phyloP scores from a whole-genome alignment of 1,284 basidiomycete species.

The Microstroma glucosiphilum region DNA sequence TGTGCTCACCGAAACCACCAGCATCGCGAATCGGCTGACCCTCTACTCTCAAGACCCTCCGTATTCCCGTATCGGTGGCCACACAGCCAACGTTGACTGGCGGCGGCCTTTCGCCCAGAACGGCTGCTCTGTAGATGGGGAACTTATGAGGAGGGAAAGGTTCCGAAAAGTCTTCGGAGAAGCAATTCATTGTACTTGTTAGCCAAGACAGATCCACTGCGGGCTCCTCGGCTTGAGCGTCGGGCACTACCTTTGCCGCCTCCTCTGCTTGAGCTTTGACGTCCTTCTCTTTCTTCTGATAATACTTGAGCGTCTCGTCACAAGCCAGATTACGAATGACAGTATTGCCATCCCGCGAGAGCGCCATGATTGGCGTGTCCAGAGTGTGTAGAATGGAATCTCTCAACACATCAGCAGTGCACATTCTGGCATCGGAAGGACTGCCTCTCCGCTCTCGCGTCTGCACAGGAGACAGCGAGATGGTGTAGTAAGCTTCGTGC shows the following conservation, averaged over 20 bases:
- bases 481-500: slow-evolving; percentile 39
- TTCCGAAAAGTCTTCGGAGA: slow-evolving; percentile 32
- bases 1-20: slow-evolving; percentile 37
- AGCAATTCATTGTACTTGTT: slow-evolving; percentile 37
- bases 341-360: slow-evolving; percentile 33
- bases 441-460: slow-evolving; percentile 28
- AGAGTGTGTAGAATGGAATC: slow-evolving; percentile 32
- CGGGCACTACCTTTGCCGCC: neutral
- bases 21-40: slow-evolving; percentile 37
- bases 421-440: slow-evolving; percentile 22
- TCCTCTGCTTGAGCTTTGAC: slow-evolving; percentile 14
- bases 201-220: slow-evolving; percentile 37
- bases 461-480: slow-evolving; percentile 25
- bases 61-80: slow-evolving; percentile 24
- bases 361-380: slow-evolving; percentile 33
- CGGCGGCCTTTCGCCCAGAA: slow-evolving; percentile 28
- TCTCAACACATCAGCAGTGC: slow-evolving; percentile 27
- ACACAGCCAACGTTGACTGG: slow-evolving; percentile 30
- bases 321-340: slow-evolving; percentile 37
- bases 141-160: slow-evolving; percentile 32
- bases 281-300: slow-evolving; percentile 15
- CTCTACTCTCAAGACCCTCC: slow-evolving; percentile 26
- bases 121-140: slow-evolving; percentile 40
- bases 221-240: slow-evolving; percentile 14
- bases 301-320: slow-evolving; percentile 35